Percentiles rank a stretch among this genome's conserved stretches.
Conservation (phyloP, 495 filamentous ascomycete species). For the Jackrogersella multiformis region DNA sequence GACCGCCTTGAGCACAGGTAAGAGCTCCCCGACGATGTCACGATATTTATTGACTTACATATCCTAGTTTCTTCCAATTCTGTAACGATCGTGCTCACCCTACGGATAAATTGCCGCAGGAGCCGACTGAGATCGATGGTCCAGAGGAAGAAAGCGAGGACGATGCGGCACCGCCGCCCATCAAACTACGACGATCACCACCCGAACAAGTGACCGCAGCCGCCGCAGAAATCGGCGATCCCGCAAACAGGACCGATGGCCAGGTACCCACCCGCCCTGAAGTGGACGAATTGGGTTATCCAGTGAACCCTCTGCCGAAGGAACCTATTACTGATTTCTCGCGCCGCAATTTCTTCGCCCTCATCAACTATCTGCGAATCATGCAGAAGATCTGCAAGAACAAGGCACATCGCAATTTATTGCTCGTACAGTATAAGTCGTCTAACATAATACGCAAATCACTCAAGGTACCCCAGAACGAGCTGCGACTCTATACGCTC, state of each 20-base stretch:
- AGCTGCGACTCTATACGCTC: conserved; percentile 90
- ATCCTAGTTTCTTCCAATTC: conserved; percentile 84
- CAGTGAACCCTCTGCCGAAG: conserved; percentile 68
- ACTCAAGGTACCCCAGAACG: conserved; percentile 86
- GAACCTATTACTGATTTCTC: conserved; percentile 90
- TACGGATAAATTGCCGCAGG: conserved; percentile 29
- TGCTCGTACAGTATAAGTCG: conserved; percentile 94
- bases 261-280: conserved; percentile 66
- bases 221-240: conserved; percentile 28
- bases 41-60: conserved; percentile 26
- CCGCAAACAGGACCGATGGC: conserved; percentile 42
- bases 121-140: conserved; percentile 34
- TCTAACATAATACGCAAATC: conserved; percentile 87
- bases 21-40: conserved; percentile 31
- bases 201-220: conserved; percentile 34
- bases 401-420: conserved; percentile 91
- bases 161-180: conserved; percentile 85
- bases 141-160: conserved; percentile 63
- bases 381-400: conserved; percentile 97
- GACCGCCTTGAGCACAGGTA: conserved; percentile 87
- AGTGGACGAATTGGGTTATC: conserved; percentile 89
- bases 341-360: conserved; percentile 91
- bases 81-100: conserved; percentile 66
- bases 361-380: conserved; percentile 91
- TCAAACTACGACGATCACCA: conserved; percentile 65